Conservation (phyloP, 1,139 yeast genomes). For the Diutina rugosa region DNA sequence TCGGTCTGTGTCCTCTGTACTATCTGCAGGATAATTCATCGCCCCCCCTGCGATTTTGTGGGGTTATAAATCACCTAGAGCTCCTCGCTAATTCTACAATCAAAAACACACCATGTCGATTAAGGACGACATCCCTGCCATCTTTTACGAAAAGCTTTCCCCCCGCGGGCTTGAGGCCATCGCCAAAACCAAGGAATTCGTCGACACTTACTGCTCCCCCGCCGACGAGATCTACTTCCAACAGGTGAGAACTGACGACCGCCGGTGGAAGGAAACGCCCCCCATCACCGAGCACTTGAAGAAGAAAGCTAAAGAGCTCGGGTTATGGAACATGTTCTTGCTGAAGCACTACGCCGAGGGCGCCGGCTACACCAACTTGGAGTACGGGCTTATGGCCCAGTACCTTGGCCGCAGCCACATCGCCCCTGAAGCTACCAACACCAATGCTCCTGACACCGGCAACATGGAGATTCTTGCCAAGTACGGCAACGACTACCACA, state of each 20-base stretch:
- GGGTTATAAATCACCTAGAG: neutral
- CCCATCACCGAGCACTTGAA: constrained; percentile 40
- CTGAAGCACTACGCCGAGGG: constrained; percentile 47
- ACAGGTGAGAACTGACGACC: constrained; percentile 24
- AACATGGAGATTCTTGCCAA: constrained; percentile 59
- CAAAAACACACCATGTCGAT: neutral
- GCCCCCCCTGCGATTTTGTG: neutral
- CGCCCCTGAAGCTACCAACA: constrained; percentile 56
- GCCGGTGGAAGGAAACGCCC: constrained; percentile 41
- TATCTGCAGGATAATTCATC: neutral
- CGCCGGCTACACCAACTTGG: constrained; percentile 44
- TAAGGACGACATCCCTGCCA: constrained; percentile 25
- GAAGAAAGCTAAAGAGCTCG: constrained; percentile 39
- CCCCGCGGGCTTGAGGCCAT: constrained; percentile 41
- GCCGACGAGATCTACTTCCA: constrained; percentile 33
- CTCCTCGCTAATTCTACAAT: neutral
- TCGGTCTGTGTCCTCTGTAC: neutral
- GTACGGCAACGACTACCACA: constrained; percentile 42
- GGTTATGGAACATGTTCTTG: constrained; percentile 56
- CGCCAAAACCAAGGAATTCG: constrained; percentile 36
- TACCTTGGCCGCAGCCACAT: constrained; percentile 45
- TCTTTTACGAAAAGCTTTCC: constrained; percentile 29
- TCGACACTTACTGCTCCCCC: constrained; percentile 48
- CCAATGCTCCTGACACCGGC: constrained; percentile 65
- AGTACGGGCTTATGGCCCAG: constrained; percentile 61